These are phyloP conservation scores for Ulmus americana DNA, from an alignment of 331 rosid genomes.

Conservation along the genomic window DNA sequence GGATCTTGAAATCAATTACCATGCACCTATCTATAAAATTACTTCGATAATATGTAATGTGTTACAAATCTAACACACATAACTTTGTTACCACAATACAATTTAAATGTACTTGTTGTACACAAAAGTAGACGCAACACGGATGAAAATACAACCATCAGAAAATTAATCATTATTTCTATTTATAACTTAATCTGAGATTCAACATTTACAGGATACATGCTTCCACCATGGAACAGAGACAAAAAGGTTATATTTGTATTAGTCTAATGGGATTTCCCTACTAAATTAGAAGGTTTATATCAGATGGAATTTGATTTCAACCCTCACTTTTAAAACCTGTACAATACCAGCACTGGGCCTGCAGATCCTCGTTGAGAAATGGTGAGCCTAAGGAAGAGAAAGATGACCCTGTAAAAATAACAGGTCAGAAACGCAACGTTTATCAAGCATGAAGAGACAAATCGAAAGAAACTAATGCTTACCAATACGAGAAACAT, in stretches of 20 bases:
- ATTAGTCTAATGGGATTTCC: slow-evolving; percentile 34
- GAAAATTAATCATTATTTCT: slow-evolving; percentile 4
- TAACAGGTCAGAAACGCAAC: slow-evolving; percentile 18
- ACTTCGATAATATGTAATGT: too few species aligned
- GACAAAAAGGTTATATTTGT: slow-evolving; percentile 35
- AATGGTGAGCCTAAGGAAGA: slow-evolving; percentile 23
- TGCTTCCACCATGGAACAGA: slow-evolving; percentile 30
- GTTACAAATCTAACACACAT: too few species aligned
- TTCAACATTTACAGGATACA: slow-evolving; percentile 54
- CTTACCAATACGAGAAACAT: slow-evolving; percentile 23
- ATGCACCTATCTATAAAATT: too few species aligned
- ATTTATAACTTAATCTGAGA: slow-evolving; percentile 29
- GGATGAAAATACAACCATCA: too few species aligned
- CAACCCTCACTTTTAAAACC: slow-evolving; percentile 25
- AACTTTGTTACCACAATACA: too few species aligned
- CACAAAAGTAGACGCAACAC: too few species aligned
- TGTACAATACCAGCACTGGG: slow-evolving; percentile 30
- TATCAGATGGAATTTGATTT: slow-evolving; percentile 12
- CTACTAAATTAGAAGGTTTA: slow-evolving; percentile 31
- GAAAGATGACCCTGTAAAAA: slow-evolving; percentile 27
- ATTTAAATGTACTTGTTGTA: too few species aligned
- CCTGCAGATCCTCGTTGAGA: slow-evolving; percentile 38
- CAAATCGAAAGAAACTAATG: slow-evolving; percentile 14
- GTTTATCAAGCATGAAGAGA: slow-evolving; percentile 16
- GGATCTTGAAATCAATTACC: too few species aligned